These are phyloP conservation scores for Cercospora berteroae DNA, from an alignment of 2,329 filamentous ascomycete species.

Conservation along the genomic window DNA sequence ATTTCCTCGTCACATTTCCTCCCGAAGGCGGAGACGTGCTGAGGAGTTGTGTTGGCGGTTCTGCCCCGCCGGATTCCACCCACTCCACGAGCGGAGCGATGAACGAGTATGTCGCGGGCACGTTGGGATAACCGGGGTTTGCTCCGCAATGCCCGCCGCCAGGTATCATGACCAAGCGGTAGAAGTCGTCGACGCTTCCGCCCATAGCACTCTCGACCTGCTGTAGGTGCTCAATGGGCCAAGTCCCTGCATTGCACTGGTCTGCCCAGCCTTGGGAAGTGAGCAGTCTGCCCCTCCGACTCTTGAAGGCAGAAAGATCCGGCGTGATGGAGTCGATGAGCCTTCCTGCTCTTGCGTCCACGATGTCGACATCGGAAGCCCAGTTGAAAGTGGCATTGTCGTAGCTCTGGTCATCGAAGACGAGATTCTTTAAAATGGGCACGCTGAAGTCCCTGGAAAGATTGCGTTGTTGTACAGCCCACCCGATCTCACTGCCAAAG, in stretches of 20 bases:
- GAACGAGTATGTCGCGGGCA: slow-evolving; percentile 39
- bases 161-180: slow-evolving; percentile 43
- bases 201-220: slow-evolving; percentile 31
- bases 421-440: slow-evolving; percentile 46
- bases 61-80: slow-evolving; percentile 36
- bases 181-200: slow-evolving; percentile 36
- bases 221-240: slow-evolving; percentile 40
- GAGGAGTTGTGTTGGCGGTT: slow-evolving; percentile 33
- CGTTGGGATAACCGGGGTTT: slow-evolving; percentile 35
- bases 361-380: slow-evolving; percentile 37
- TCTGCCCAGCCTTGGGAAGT: slow-evolving; percentile 44
- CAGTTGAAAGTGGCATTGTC: slow-evolving; percentile 41
- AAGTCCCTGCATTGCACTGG: slow-evolving; percentile 38
- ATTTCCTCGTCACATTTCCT: slow-evolving; percentile 35
- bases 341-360: slow-evolving; percentile 37
- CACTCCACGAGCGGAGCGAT: slow-evolving; percentile 37
- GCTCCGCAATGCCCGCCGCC: slow-evolving; percentile 43
- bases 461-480: slow-evolving; percentile 39
- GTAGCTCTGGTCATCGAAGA: slow-evolving; percentile 41
- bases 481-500: slow-evolving; percentile 42
- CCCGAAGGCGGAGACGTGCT: slow-evolving; percentile 36
- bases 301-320: slow-evolving; percentile 35
- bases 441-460: slow-evolving; percentile 40
- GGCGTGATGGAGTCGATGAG: slow-evolving; percentile 42
- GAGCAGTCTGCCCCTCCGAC: slow-evolving; percentile 40